These are phyloP conservation scores for Coemansia aciculifera DNA, from an alignment of 192 early-diverging fungal genomes.

Conservation along the genomic window DNA sequence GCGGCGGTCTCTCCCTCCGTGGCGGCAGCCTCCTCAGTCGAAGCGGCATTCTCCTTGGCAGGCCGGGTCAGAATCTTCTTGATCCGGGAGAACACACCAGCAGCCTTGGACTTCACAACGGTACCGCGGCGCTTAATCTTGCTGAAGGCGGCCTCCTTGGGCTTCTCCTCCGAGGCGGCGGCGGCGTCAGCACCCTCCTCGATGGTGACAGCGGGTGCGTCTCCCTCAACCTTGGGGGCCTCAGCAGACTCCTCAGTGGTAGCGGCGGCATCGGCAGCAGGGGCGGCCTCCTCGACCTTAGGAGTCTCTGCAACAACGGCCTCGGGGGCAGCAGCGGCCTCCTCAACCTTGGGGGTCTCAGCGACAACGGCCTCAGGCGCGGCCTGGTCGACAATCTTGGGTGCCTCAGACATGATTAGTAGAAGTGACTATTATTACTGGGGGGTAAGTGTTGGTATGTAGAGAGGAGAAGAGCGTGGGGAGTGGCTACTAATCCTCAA, in stretches of 20 bases:
- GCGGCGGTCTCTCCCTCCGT: slow-evolving; percentile 18
- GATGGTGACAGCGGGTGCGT: slow-evolving; percentile 15
- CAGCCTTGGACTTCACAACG: slow-evolving; percentile 43
- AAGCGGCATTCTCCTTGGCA: slow-evolving; percentile 27
- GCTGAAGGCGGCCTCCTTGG: slow-evolving; percentile 24
- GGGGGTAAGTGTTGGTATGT: slow-evolving; percentile 10
- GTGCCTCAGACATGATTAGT: slow-evolving; percentile 11
- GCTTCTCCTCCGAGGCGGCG: slow-evolving; percentile 20
- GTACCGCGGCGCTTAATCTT: slow-evolving; percentile 54
- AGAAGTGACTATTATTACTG: slow-evolving; percentile 24
- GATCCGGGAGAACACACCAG: slow-evolving; percentile 44
- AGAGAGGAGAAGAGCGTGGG: background rate
- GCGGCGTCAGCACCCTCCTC: slow-evolving; percentile 18
- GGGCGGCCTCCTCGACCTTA: slow-evolving; percentile 20
- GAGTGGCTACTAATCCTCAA: slow-evolving; percentile 2
- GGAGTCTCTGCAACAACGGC: slow-evolving; percentile 12
- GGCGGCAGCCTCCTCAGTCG: slow-evolving; percentile 21
- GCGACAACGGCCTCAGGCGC: slow-evolving; percentile 21
- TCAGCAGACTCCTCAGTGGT: slow-evolving; percentile 16
- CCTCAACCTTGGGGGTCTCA: slow-evolving; percentile 13
- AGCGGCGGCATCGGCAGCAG: slow-evolving; percentile 9
- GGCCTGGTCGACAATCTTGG: slow-evolving; percentile 15
- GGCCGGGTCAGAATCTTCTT: slow-evolving; percentile 41
- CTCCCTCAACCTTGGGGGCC: slow-evolving; percentile 16
- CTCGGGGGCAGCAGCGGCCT: slow-evolving; percentile 12